Base-by-base conservation (phyloP, 2,329 filamentous ascomycete genomes). In the Raffaelea albimanens region DNA sequence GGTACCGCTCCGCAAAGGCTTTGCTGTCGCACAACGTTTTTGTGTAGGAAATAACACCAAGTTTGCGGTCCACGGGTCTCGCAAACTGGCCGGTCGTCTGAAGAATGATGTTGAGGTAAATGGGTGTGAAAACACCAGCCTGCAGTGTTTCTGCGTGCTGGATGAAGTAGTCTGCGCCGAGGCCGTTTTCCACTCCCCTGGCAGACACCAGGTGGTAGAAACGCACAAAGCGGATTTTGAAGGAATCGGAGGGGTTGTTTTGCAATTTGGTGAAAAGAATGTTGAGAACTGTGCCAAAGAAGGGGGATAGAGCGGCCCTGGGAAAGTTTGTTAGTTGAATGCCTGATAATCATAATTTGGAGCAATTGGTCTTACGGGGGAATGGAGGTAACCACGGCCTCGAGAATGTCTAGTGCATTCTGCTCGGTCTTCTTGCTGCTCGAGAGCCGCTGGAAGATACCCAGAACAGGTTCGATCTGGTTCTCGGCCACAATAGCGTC, bases 201-300 rank as follows among this genome's bases (percentile, higher is more conserved):
- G 89, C 87, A 25, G 87, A 87, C 47, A 97, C 78, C 53, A 96
- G 82, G 65, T 98, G 91, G 64, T 94, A 98, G 72, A 98, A 94
- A 31, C 89, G 84, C 46, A 90, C 85, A 62, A 98, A 96, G 46
- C 89, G 84, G 47, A 87, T 71, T 57, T 89, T 85, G 65, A 95
- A 85, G 42, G 81, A 85, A 57, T 97, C 91, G 0, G 90, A 71
- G 5, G 75, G 70, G 33, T 67, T 70, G 41, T 83, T 68, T 77
- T 93, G 67, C 67, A 87, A 68, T 72, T 83, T 71, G 70, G 81
- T 85, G 61, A 96, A 84, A 59, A 97, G 77, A 38, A 97, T 76
- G 50, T 82, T 81, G 49, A 97, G 73, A 50, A 98, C 85, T 1
- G 83, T 80, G 9, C 77, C 72, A 61, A 94, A 94, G 66, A 89